phyloP scores from a whole-genome alignment of 2,329 filamentous ascomycete genomes.

The Cladophialophora yegresii region DNA sequence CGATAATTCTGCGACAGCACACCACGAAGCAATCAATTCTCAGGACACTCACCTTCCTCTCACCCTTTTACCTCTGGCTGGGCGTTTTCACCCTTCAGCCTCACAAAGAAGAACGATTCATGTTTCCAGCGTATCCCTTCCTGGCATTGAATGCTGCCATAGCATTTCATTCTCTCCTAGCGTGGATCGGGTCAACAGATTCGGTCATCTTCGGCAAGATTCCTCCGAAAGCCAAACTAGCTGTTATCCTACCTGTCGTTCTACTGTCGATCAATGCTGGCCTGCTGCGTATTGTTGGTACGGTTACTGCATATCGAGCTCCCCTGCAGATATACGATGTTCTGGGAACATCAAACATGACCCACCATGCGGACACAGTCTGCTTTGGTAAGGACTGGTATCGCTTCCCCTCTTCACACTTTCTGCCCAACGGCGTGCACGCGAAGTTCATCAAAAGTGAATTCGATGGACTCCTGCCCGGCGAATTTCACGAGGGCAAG shows the following conservation, averaged over 20 bases:
- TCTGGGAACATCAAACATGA: conserved; percentile 53
- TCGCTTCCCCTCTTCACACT: conserved; percentile 90
- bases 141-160: conserved; percentile 86
- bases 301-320: conserved; percentile 79
- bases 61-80: conserved; percentile 94
- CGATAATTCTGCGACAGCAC: conserved; percentile 62
- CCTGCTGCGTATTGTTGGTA: conserved; percentile 70
- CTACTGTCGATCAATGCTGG: conserved; percentile 68
- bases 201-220: conserved; percentile 71
- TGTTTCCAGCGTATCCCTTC: conserved; percentile 95
- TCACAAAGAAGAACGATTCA: conserved; percentile 97
- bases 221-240: conserved; percentile 72
- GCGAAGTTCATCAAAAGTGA: conserved; percentile 90
- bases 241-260: conserved; percentile 42
- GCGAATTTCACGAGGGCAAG: conserved; percentile 78
- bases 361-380: conserved; percentile 66
- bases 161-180: conserved; percentile 75
- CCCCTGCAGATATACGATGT: conserved; percentile 66
- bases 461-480: conserved; percentile 84
- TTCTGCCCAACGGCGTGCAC: conserved; percentile 77
- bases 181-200: conserved; percentile 70
- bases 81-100: conserved; percentile 87
- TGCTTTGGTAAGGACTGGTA: conserved; percentile 99
- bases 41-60: conserved; percentile 73
- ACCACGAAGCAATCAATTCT: conserved; percentile 67